A percentile compares a stretch with the other conserved stretches of the same genome.
Conservation (phyloP, 2,329 filamentous ascomycete species). For the Leptodontidium sp. region DNA sequence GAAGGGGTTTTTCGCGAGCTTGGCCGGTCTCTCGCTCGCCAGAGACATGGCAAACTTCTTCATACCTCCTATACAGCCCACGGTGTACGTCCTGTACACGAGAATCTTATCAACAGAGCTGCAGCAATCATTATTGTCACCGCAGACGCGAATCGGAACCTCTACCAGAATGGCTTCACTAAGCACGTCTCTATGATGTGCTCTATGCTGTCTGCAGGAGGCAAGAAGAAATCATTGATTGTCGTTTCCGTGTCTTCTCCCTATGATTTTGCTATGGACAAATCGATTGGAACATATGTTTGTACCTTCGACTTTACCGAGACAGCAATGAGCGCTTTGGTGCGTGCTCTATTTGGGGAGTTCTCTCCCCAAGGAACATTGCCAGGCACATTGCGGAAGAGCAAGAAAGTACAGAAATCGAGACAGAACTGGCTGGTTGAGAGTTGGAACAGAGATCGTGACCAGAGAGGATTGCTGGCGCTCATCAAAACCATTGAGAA, state of each 20-base stretch:
- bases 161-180: conserved; percentile 93
- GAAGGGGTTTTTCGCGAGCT: conserved; percentile 93
- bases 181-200: conserved; percentile 98
- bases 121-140: conserved; percentile 90
- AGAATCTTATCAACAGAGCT: conserved; percentile 88
- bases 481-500: conserved; percentile 76
- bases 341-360: conserved; percentile 85
- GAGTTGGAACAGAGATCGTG: conserved; percentile 81
- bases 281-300: conserved; percentile 87
- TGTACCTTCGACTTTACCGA: conserved; percentile 98
- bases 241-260: conserved; percentile 94
- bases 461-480: conserved; percentile 76
- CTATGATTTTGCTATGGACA: conserved; percentile 95
- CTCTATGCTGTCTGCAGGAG: conserved; percentile 77
- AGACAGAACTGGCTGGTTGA: conserved; percentile 96
- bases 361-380: conserved; percentile 65
- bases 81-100: conserved; percentile 89
- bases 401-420: conserved; percentile 86
- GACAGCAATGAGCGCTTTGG: conserved; percentile 84
- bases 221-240: conserved; percentile 87
- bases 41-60: conserved; percentile 83
- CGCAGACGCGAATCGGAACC: conserved; percentile 90
- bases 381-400: conserved; percentile 82
- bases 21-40: conserved; percentile 84
- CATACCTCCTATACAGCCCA: conserved; percentile 97